Conservation (phyloP, 169 alveolate species). For the Plasmodium yoelii region DNA sequence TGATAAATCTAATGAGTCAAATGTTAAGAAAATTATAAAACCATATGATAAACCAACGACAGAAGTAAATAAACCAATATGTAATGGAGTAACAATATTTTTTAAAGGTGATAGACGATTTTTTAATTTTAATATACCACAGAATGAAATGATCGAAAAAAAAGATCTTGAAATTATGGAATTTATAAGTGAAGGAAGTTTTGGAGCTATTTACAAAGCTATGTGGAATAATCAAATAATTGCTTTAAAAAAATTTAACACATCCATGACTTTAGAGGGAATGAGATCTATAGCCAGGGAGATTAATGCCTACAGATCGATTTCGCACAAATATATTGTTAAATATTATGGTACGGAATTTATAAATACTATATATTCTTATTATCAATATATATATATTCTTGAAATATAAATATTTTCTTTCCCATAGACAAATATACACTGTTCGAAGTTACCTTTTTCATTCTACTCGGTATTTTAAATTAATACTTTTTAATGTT, state of each 20-base stretch:
- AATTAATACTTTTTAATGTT: background rate
- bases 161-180: constrained; percentile 24
- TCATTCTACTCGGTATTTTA: background rate
- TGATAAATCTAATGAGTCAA: background rate
- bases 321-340: constrained; percentile 82
- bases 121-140: constrained; percentile 36
- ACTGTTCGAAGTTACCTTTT: too few relatives aligned
- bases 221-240: constrained; percentile 78
- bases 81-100: constrained; percentile 22
- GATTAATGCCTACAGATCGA: constrained; percentile 82
- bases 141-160: constrained; percentile 32
- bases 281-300: constrained; percentile 86
- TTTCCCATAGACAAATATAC: too few relatives aligned
- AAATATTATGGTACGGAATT: constrained; percentile 73
- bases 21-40: background rate
- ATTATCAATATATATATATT: too few relatives aligned
- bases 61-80: background rate
- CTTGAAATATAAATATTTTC: too few relatives aligned
- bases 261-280: constrained; percentile 78
- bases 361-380: too few relatives aligned
- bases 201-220: constrained; percentile 81
- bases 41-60: background rate
- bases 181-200: constrained; percentile 82
- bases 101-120: constrained; percentile 54
- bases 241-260: constrained; percentile 81